Base-by-base conservation (phyloP, 257 asterid species). In the Gardenia jasminoides region DNA sequence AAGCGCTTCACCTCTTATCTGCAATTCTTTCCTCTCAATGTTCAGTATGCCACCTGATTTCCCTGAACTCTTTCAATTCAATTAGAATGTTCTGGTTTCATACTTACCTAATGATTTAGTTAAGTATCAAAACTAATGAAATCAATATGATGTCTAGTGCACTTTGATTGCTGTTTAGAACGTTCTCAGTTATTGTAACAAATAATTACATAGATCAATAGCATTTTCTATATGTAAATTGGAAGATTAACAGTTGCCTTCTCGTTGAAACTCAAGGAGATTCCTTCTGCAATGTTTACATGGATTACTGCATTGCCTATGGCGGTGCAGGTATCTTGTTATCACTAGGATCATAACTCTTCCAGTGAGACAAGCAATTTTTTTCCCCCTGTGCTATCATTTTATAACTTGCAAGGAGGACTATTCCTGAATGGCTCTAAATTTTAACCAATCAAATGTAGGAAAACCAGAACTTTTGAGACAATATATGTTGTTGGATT, bases 1-100 rank as follows among this genome's bases (percentile, higher is more conserved):
- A 92, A 84, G 92, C 92, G 1, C 98, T 95, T 81, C 92, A 92
- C 84, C 87, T 93, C 62, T 92, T 95, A 78, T 89, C 93, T 19
- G 79, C 88, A 67, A 87, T 93, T 81, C 82, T 95, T 7, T 92
- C 96, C 78, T 90, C 95, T 70, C 80, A 77, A 77, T 83, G 85
- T 86, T 88, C 96, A 61, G 99, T 95, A 92, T 54, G 87, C 65
- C 61, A 67, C 43, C 75, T 77, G 52, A 72, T 81, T 78, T 43
- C 62, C 13, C 10, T 5, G 30, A 7, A 22, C 33, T 47, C 47
- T 64, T 74, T 30, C 54, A 28, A 26, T 58, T 41, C 13, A 28
- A 58, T 48, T 13, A 52, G 8, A 19, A 70, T 28, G 36, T 26
- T 30, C 24, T 47, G 16, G 12, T 44, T 70, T 67, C 66, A 17